Percentiles rank a stretch among this genome's conserved stretches.
These are phyloP conservation scores for Furcasterigmium furcatum DNA, from an alignment of 2,329 filamentous ascomycete species.

Conservation along the genomic window DNA sequence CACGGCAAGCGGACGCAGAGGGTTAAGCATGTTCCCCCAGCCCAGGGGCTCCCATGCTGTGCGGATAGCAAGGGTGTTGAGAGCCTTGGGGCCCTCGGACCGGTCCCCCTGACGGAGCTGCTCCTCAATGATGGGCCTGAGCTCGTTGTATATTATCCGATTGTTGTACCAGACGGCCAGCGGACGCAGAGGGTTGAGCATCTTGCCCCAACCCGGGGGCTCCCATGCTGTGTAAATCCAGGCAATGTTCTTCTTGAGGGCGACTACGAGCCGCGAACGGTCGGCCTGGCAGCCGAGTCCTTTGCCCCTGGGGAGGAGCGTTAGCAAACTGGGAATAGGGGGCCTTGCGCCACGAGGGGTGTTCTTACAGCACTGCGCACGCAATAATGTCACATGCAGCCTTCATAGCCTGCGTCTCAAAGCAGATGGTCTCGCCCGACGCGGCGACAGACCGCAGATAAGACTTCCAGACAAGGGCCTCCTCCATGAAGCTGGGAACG, in stretches of 20 bases:
- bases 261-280: constrained; percentile 1
- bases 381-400: constrained; percentile 37
- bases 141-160: constrained; percentile 2
- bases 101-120: neutral
- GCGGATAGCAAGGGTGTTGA: constrained; percentile 21
- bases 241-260: constrained; percentile 4
- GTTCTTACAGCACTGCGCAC: constrained; percentile 23
- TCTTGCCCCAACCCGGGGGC: neutral
- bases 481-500: constrained; percentile 31
- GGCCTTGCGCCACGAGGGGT: no score
- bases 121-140: constrained; percentile 3
- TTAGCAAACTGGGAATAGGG: no score
- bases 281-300: constrained; percentile 6
- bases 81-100: constrained; percentile 7
- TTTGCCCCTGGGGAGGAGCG: no score
- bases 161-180: neutral
- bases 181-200: constrained; percentile 2
- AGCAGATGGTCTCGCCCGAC: constrained; percentile 9
- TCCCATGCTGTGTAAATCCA: neutral
- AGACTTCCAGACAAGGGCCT: constrained; percentile 26
- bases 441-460: neutral
- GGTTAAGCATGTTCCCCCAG: no score
- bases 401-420: constrained; percentile 30
- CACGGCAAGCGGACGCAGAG: neutral
- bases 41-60: no score